A percentile compares a stretch with the other conserved stretches of the same genome.
Evolutionary conservation across 169 alveolate genomes (phyloP).

Genomic region (Eimeria maxima): DNA sequence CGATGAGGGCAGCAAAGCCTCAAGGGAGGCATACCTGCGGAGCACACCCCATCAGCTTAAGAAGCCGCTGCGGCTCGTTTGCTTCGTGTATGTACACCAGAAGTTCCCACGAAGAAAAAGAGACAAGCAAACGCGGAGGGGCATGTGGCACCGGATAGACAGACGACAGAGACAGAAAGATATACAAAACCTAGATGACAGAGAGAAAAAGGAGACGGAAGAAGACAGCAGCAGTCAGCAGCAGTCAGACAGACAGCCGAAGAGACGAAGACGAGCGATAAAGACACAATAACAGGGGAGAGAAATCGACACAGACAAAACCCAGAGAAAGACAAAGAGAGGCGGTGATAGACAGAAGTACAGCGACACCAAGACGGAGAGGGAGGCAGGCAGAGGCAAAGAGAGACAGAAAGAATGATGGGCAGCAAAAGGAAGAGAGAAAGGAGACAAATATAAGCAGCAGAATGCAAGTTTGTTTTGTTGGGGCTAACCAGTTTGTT

Average conservation of each 20-base stretch:
- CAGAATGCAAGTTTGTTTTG: too few species aligned
- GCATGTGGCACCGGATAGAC: too few species aligned
- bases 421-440: not conserved
- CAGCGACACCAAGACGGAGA: not conserved
- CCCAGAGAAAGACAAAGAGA: not conserved
- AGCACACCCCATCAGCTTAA: too few species aligned
- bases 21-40: conserved; percentile 65
- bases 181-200: too few species aligned
- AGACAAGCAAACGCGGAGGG: not conserved
- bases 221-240: not conserved
- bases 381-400: not conserved
- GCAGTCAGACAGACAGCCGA: not conserved
- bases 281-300: too few species aligned
- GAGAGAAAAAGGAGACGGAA: too few species aligned
- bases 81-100: not conserved
- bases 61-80: too few species aligned
- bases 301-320: too few species aligned
- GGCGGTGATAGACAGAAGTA: not conserved
- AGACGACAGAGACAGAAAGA: too few species aligned
- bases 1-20: conserved; percentile 17
- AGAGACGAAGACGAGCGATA: not conserved
- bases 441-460: not conserved
- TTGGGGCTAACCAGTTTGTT: not conserved
- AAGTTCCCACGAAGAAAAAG: not conserved
- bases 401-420: not conserved